Evolutionary conservation across 1,284 basidiomycete species (phyloP), one percentile per base, ranked within the genome.

Genomic region (Trametes hirsuta): DNA sequence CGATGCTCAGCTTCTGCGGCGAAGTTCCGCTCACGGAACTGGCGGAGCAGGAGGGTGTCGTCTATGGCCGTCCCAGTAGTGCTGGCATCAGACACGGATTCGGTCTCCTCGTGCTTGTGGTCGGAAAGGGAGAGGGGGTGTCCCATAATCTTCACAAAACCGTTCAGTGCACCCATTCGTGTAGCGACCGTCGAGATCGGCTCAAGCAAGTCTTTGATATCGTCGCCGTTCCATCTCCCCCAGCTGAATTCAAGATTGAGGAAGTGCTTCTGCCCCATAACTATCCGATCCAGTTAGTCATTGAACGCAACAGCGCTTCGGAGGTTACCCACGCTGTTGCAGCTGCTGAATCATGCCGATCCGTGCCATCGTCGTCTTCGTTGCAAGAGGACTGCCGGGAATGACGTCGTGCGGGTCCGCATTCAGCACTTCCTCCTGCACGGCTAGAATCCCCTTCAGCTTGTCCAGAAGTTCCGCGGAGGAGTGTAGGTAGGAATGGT

Each of bases 171-270:
- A 37, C 68, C 74, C 74, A 79, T 70, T 14, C 81, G 75, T 45
- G 79, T 75, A 49, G 78, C 76, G 24, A 82, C 62, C 2, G 69
- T 71, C 45, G 75, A 74, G 36, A 85, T 67, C 36, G 83, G 81
- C 34, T 71, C 72, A 40, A 77, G 76, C 46, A 85, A 71, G 25
- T 70, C 74, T 64, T 77, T 79, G 34, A 85, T 71, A 59, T 87
- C 85, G 8, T 76, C 74, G 2, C 83, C 82, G 45, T 82, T 84
- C 65, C 85, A 80, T 8, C 81, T 74, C 4, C 85, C 84, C 62
- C 80, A 76, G 36, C 79, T 84, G 52, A 84, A 76, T 66, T 87
- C 85, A 6, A 81, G 71, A 56, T 82, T 80, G 1, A 83, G 76
- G 62, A 85, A 75, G 18, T 75, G 74, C 44, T 80, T 75, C 63